A percentile compares a stretch with the other conserved stretches of the same genome.
Evolutionary conservation across 257 asterid species (phyloP).

Genomic region (Solanum etuberosum): DNA sequence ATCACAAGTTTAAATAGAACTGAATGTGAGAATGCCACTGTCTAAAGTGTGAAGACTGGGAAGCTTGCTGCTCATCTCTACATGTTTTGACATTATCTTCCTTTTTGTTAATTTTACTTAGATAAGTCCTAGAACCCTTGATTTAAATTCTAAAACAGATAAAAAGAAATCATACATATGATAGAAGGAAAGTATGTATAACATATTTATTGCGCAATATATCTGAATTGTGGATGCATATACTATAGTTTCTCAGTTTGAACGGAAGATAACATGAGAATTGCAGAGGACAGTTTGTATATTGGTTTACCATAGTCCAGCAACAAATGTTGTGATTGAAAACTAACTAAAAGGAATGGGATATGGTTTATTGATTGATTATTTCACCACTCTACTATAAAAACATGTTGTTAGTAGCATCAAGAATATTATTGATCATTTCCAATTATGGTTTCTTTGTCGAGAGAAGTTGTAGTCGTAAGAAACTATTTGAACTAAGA

Average conservation of each 20-base stretch:
- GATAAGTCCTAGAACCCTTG: neutral
- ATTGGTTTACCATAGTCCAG: neutral
- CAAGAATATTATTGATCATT: neutral
- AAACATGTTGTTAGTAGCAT: neutral
- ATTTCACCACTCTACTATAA: neutral
- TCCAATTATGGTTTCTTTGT: neutral
- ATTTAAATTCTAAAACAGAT: neutral
- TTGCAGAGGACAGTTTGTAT: neutral
- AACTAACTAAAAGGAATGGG: neutral
- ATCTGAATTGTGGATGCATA: neutral
- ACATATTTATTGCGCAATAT: neutral
- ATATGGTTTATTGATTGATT: neutral
- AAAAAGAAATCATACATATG: neutral
- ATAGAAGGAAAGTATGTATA: neutral
- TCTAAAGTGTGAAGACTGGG: neutral
- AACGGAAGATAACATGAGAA: neutral
- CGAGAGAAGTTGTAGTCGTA: neutral
- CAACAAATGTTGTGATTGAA: neutral
- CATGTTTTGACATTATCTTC: neutral
- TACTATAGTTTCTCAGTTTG: neutral
- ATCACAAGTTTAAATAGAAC: neutral
- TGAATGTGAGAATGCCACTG: neutral
- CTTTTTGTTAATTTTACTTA: neutral
- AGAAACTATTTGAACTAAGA: neutral
- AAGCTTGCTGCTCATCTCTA: neutral